These are phyloP conservation scores for Quercus suber DNA, from an alignment of 306 rosid genomes.

Conservation along the genomic window DNA sequence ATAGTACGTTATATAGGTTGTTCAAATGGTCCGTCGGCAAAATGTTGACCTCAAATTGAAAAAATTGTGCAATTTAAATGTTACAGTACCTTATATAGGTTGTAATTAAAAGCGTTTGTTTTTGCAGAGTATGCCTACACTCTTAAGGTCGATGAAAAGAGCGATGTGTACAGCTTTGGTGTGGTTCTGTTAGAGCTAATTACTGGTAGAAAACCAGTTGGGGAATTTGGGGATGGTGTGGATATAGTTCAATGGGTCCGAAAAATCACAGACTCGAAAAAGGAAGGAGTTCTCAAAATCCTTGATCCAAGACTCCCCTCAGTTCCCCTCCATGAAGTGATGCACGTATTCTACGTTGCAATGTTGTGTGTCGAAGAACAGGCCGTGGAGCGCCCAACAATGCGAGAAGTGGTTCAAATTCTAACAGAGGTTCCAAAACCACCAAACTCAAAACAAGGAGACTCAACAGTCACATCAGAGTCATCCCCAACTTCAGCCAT, in stretches of 20 bases:
- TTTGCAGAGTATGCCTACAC: conserved; percentile 92
- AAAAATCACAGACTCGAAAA: conserved; percentile 80
- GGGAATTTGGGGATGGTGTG: conserved; percentile 95
- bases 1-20: neutral
- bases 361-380: conserved; percentile 96
- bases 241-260: conserved; percentile 97
- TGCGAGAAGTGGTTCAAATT: conserved; percentile 97
- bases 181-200: conserved; percentile 84
- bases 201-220: conserved; percentile 88
- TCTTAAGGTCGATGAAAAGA: conserved; percentile 88
- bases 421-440: conserved; percentile 84
- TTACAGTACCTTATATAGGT: neutral
- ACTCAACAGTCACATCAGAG: conserved; percentile 37
- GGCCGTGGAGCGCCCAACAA: conserved; percentile 93
- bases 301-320: conserved; percentile 88
- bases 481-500: conserved; percentile 44
- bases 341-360: conserved; percentile 89
- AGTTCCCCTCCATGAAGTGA: conserved; percentile 82
- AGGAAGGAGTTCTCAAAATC: conserved; percentile 78
- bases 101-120: conserved; percentile 5
- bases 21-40: no score
- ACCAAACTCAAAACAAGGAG: conserved; percentile 48
- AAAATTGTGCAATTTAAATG: neutral
- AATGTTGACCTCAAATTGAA: no score
- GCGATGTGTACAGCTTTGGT: conserved; percentile 93